Conservation (phyloP, 805 yeast genomes). For the Cyberlindnera amylophila region DNA sequence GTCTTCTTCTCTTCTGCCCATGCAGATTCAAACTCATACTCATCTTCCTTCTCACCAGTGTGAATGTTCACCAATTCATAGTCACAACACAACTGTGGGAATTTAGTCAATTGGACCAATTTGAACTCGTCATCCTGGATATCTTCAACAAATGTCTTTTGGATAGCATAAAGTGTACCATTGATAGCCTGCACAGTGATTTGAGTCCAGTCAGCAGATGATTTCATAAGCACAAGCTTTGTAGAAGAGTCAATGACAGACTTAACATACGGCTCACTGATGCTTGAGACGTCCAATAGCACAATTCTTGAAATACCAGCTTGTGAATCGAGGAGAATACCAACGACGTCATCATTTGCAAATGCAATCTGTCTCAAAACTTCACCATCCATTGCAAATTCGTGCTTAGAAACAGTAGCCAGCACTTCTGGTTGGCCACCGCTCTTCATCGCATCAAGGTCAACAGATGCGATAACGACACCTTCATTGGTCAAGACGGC, state of each 20-base stretch:
- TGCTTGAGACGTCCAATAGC: conserved; percentile 43
- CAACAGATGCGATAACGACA: conserved; percentile 45
- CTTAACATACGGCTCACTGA: conserved; percentile 37
- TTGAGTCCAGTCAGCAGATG: conserved; percentile 47
- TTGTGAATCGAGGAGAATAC: conserved; percentile 54
- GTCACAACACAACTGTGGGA: conserved; percentile 70
- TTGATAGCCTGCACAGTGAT: conserved; percentile 60
- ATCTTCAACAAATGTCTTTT: conserved; percentile 18
- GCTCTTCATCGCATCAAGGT: conserved; percentile 39
- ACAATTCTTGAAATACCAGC: conserved; percentile 47
- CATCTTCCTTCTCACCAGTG: conserved; percentile 10
- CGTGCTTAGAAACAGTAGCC: conserved; percentile 22
- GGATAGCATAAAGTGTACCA: conserved; percentile 49
- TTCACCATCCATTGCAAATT: conserved; percentile 40
- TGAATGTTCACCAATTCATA: conserved; percentile 42
- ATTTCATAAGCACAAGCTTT: conserved; percentile 53
- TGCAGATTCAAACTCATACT: conserved; percentile 23
- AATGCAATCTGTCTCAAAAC: conserved; percentile 62
- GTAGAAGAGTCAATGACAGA: conserved; percentile 42
- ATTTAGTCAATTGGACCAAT: conserved; percentile 38
- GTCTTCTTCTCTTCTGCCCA: conserved; percentile 27
- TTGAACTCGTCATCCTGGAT: conserved; percentile 28
- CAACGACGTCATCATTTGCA: conserved; percentile 46
- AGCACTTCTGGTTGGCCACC: conserved; percentile 43
- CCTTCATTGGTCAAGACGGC: conserved; percentile 53